These are phyloP conservation scores for Phialophora chinensis DNA, from an alignment of 2,329 filamentous ascomycete species.

Conservation along the genomic window DNA sequence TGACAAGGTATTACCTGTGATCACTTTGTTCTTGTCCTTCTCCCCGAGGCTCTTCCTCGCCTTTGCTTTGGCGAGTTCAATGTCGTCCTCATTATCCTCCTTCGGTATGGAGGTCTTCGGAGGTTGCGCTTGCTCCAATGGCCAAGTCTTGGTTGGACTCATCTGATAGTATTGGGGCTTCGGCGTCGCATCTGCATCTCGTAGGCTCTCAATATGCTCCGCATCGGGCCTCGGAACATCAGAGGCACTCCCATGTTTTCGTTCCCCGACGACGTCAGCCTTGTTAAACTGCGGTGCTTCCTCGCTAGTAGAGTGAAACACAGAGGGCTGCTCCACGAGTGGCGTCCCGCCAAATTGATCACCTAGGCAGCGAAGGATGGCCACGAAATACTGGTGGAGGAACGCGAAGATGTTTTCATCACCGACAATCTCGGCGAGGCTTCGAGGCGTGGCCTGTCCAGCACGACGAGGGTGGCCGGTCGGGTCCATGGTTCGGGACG, in stretches of 20 bases:
- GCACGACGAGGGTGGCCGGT: slow-evolving; percentile 60
- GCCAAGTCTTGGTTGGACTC: slow-evolving; percentile 13
- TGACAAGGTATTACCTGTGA: slow-evolving; percentile 12
- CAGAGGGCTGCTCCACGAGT: slow-evolving; percentile 50
- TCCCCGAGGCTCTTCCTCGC: slow-evolving; percentile 9
- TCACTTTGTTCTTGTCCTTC: slow-evolving; percentile 26
- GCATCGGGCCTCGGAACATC: slow-evolving; percentile 1
- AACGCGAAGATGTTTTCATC: slow-evolving; percentile 65
- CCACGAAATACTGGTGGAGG: slow-evolving; percentile 61
- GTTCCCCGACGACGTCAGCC: slow-evolving; percentile 14
- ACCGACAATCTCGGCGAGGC: slow-evolving; percentile 64
- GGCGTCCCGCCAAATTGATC: slow-evolving; percentile 53
- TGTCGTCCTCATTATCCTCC: slow-evolving; percentile 15
- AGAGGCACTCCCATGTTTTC: background rate
- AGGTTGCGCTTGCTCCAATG: background rate
- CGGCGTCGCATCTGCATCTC: slow-evolving; percentile 30
- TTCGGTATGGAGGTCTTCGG: background rate
- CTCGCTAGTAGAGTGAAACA: slow-evolving; percentile 46
- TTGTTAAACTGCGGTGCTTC: slow-evolving; percentile 27
- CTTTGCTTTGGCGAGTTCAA: slow-evolving; percentile 30
- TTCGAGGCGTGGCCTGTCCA: slow-evolving; percentile 61
- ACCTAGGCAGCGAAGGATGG: slow-evolving; percentile 55
- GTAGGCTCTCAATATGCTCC: slow-evolving; percentile 25
- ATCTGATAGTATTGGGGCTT: slow-evolving; percentile 21
- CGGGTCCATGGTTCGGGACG: slow-evolving; percentile 61